Conservation (phyloP, 2,329 filamentous ascomycete genomes). For the Aureobasidium vineae region DNA sequence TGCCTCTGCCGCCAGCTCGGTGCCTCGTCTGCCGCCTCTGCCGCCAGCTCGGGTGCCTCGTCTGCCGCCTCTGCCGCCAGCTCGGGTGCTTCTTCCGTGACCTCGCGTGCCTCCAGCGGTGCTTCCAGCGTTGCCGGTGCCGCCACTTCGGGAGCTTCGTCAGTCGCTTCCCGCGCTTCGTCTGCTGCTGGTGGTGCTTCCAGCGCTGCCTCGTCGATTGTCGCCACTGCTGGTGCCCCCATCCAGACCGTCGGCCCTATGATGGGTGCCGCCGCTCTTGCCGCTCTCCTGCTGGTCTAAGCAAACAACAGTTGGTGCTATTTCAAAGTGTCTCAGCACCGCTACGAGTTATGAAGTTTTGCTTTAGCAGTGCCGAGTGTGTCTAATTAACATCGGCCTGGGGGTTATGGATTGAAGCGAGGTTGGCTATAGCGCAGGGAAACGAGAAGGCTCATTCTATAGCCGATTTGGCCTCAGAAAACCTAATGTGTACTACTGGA, state of each 20-base stretch:
- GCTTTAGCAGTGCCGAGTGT: not conserved
- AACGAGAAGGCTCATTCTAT: not conserved
- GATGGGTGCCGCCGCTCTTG: slow-evolving; percentile 40
- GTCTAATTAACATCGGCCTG: slow-evolving; percentile 10
- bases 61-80: slow-evolving; percentile 26
- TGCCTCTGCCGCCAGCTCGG: slow-evolving; percentile 27
- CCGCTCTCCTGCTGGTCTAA: slow-evolving; percentile 44
- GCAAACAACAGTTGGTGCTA: slow-evolving; percentile 3
- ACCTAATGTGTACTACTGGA: slow-evolving; percentile 25
- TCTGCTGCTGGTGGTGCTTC: slow-evolving; percentile 24
- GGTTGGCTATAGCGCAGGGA: not conserved
- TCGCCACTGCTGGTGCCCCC: slow-evolving; percentile 31
- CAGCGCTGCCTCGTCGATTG: slow-evolving; percentile 27
- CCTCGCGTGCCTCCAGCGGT: slow-evolving; percentile 26
- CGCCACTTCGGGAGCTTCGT: slow-evolving; percentile 28
- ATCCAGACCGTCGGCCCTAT: slow-evolving; percentile 39
- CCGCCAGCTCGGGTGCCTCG: slow-evolving; percentile 26
- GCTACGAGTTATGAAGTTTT: slow-evolving; percentile 22
- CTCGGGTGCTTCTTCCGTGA: slow-evolving; percentile 27
- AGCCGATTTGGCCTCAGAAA: not conserved
- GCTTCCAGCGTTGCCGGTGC: slow-evolving; percentile 28
- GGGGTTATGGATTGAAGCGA: not conserved
- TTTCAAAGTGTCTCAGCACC: not conserved
- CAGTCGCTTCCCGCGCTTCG: slow-evolving; percentile 26
- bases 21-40: slow-evolving; percentile 23